Evolutionary conservation across 805 yeast genomes (phyloP).

Genomic region (Yarrowia divulgata): DNA sequence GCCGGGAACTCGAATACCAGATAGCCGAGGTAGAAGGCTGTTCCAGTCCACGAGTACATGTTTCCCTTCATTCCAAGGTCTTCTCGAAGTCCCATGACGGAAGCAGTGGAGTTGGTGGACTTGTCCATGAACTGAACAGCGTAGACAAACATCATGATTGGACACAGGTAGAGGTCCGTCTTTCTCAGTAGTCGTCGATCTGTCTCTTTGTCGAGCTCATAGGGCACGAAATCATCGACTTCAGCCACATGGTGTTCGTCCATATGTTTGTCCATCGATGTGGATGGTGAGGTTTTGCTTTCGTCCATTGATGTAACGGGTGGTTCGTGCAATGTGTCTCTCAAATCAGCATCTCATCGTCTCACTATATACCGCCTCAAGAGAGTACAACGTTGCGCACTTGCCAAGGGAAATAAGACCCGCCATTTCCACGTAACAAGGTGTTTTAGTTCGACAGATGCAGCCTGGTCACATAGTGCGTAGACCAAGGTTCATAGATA

Average conservation of each 20-base stretch:
- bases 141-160: slow-evolving; percentile 23
- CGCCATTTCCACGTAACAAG: not conserved
- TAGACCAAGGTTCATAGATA: not conserved
- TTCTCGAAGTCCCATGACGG: not conserved
- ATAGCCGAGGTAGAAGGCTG: slow-evolving; percentile 7
- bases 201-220: slow-evolving; percentile 4
- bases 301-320: not conserved
- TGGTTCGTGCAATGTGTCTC: not conserved
- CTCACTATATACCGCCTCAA: not conserved
- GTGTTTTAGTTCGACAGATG: not conserved
- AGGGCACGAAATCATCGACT: slow-evolving; percentile 2
- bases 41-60: slow-evolving; percentile 22
- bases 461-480: not conserved
- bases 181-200: slow-evolving; percentile 12
- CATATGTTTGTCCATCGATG: not conserved
- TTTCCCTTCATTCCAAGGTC: slow-evolving; percentile 6
- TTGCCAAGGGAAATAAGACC: not conserved
- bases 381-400: too few relatives aligned
- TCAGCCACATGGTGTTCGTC: slow-evolving; percentile 13
- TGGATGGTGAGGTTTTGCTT: not conserved
- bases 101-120: slow-evolving; percentile 5
- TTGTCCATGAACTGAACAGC: slow-evolving; percentile 21
- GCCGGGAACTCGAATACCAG: slow-evolving; percentile 13
- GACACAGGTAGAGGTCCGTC: slow-evolving; percentile 15
- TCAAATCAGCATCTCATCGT: not conserved